Evolutionary conservation across 2,329 filamentous ascomycete genomes (phyloP).

Genomic region (Dissoconium aciculare): DNA sequence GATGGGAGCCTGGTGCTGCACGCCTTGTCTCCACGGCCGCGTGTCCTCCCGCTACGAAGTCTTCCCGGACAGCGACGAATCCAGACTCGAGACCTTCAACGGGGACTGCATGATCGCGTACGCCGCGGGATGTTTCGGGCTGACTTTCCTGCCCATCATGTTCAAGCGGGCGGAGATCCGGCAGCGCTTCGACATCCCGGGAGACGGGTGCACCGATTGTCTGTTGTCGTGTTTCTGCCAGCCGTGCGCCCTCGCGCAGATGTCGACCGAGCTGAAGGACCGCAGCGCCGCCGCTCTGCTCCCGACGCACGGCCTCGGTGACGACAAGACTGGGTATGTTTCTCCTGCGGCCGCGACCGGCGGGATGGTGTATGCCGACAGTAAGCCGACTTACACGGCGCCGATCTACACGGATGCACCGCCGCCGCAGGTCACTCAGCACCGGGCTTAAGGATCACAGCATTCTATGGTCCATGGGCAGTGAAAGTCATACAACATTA

Average conservation of each 20-base stretch:
- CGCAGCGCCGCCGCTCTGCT: slow-evolving; percentile 4
- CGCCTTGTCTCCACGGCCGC: slow-evolving; percentile 10
- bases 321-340: too few relatives aligned
- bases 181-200: slow-evolving; percentile 7
- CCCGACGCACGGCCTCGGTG: neutral
- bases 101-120: slow-evolving; percentile 7
- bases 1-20: slow-evolving; percentile 10
- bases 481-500: too few relatives aligned
- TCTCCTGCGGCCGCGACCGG: too few relatives aligned
- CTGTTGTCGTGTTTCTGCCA: slow-evolving; percentile 3
- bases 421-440: too few relatives aligned
- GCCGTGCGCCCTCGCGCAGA: slow-evolving; percentile 11
- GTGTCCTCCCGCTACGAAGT: slow-evolving; percentile 6
- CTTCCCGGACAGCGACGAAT: slow-evolving; percentile 5
- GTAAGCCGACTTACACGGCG: too few relatives aligned
- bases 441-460: too few relatives aligned
- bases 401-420: too few relatives aligned
- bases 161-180: slow-evolving; percentile 10
- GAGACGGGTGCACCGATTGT: slow-evolving; percentile 7
- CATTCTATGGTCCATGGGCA: too few relatives aligned
- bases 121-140: neutral
- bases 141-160: slow-evolving; percentile 7
- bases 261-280: slow-evolving; percentile 13
- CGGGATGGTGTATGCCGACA: too few relatives aligned
- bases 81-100: slow-evolving; percentile 4